phyloP scores from a whole-genome alignment of 306 rosid species.

The Rosa rugosa region DNA sequence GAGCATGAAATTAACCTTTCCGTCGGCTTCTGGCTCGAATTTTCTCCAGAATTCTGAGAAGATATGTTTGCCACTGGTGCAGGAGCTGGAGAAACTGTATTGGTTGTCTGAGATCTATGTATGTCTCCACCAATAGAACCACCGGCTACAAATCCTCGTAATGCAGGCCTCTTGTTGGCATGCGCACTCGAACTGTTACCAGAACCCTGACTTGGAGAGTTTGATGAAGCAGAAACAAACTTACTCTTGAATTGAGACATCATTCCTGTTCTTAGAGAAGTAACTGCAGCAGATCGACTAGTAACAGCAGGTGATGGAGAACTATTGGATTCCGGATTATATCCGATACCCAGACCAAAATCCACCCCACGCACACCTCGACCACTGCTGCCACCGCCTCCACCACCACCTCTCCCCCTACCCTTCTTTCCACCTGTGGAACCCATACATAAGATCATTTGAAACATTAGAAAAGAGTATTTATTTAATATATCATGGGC shows the following conservation, averaged over 20 bases:
- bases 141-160: conserved; percentile 83
- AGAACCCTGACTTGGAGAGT: conserved; percentile 51
- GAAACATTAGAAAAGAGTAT: conserved; percentile 2
- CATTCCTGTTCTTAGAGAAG: conserved; percentile 84
- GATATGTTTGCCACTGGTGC: conserved; percentile 39
- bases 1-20: conserved; percentile 55
- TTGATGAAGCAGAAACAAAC: conserved; percentile 83
- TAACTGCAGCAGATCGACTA: conserved; percentile 70
- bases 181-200: conserved; percentile 38
- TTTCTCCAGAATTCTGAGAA: conserved; percentile 46
- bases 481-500: neutral
- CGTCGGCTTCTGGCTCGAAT: conserved; percentile 42
- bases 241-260: conserved; percentile 78
- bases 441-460: conserved; percentile 10
- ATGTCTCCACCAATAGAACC: conserved; percentile 82
- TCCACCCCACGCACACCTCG: conserved; percentile 99
- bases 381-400: conserved; percentile 33
- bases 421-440: conserved; percentile 82
- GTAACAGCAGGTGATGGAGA: conserved; percentile 48
- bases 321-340: conserved; percentile 58
- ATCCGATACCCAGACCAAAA: conserved; percentile 94
- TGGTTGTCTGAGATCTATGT: conserved; percentile 34
- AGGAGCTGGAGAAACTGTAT: conserved; percentile 42
- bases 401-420: conserved; percentile 66
- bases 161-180: conserved; percentile 64